These are phyloP conservation scores for Penicillium sp. DNA, from an alignment of 2,329 filamentous ascomycete species.

Conservation along the genomic window DNA sequence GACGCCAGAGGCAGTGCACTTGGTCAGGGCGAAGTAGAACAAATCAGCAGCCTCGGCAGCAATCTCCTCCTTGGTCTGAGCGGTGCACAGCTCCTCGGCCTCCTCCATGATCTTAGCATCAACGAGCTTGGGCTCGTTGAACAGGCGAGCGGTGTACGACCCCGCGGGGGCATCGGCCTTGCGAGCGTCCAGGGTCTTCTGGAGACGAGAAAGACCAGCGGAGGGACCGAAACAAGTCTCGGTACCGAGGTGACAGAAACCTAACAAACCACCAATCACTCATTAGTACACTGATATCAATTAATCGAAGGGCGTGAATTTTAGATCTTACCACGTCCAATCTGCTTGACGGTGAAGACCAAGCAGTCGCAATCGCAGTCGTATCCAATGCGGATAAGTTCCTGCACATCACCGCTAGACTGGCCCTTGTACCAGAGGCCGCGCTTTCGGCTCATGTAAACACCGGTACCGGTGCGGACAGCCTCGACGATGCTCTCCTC, in stretches of 20 bases:
- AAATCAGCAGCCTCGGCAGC: constrained; percentile 94
- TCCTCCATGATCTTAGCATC: constrained; percentile 98
- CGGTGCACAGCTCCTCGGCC: constrained; percentile 90
- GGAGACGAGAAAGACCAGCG: constrained; percentile 76
- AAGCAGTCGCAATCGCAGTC: constrained; percentile 95
- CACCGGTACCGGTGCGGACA: constrained; percentile 75
- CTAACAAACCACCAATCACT: constrained; percentile 32
- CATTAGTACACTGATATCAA: constrained; percentile 18
- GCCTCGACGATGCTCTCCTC: constrained; percentile 87
- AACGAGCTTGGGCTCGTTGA: constrained; percentile 86
- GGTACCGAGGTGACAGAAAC: constrained; percentile 92
- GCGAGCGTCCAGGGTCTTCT: constrained; percentile 81
- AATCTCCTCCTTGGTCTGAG: constrained; percentile 76
- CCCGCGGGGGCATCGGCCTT: constrained; percentile 81
- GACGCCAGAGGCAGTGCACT: constrained; percentile 82
- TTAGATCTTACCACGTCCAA: constrained; percentile 63
- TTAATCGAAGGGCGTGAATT: background rate
- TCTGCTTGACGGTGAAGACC: constrained; percentile 86
- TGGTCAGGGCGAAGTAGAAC: constrained; percentile 92
- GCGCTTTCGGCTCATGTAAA: constrained; percentile 94
- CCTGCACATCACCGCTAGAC: constrained; percentile 89
- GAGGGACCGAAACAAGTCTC: constrained; percentile 90
- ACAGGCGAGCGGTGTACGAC: constrained; percentile 91
- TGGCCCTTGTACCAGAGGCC: constrained; percentile 97
- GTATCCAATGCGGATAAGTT: constrained; percentile 78